phyloP scores from a whole-genome alignment of 129 eudicot genomes.

The Saussurea involucrata region DNA sequence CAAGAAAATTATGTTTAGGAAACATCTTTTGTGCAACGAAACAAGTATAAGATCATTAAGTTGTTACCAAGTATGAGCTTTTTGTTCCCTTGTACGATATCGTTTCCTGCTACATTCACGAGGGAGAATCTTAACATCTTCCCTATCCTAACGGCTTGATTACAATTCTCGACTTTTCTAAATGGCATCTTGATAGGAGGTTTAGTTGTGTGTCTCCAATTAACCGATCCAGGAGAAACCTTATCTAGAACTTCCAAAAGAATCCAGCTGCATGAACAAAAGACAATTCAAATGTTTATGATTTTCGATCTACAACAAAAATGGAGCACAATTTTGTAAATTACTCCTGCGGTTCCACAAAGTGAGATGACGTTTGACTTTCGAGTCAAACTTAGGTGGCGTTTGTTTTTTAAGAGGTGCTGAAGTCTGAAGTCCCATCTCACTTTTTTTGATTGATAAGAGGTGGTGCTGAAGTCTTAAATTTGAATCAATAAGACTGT shows the following conservation, averaged over 20 bases:
- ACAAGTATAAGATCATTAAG: not conserved
- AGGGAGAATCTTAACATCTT: slow-evolving; percentile 77
- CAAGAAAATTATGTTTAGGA: not conserved
- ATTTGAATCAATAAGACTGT: too few relatives aligned
- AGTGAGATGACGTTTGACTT: not conserved
- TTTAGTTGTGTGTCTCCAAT: slow-evolving; percentile 86
- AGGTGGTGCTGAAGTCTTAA: too few relatives aligned
- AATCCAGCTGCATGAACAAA: slow-evolving; percentile 70
- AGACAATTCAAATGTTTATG: slow-evolving; percentile 28
- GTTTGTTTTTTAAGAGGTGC: too few relatives aligned
- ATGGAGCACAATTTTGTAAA: not conserved
- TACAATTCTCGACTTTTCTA: slow-evolving; percentile 92
- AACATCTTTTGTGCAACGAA: not conserved
- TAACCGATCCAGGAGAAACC: slow-evolving; percentile 84
- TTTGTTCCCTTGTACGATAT: slow-evolving; percentile 92
- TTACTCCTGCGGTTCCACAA: slow-evolving; percentile 2
- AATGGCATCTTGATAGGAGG: slow-evolving; percentile 99
- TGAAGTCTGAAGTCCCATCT: too few relatives aligned
- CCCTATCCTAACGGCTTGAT: slow-evolving; percentile 88
- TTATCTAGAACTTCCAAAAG: slow-evolving; percentile 89
- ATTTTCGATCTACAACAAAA: slow-evolving; percentile 8
- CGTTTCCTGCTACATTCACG: slow-evolving; percentile 87
- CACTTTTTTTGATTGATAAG: too few relatives aligned
- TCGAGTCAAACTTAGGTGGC: not conserved
- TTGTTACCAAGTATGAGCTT: slow-evolving; percentile 90